Base-by-base conservation (phyloP, 75 land plant species). In the Sequoia sempervirens region DNA sequence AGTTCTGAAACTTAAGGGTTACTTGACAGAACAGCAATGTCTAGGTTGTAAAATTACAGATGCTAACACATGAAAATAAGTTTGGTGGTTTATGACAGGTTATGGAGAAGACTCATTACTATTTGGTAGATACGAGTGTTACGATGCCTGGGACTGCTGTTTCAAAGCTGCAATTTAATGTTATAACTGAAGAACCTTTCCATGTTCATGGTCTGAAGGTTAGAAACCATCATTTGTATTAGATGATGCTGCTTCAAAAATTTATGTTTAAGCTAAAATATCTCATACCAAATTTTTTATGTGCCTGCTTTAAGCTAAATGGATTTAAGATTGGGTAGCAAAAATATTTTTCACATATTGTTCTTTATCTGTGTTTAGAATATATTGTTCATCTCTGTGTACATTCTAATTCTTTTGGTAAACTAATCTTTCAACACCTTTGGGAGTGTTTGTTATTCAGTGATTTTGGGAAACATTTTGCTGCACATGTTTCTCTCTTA, bases 91-190 rank as follows among this genome's bases (percentile, higher is more conserved):
- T 40, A 82, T 82, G 75, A 9, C 88, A 97, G 99, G 98, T 97
- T 74, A 94, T 97, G 94, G 84, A 88, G 87, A 94, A 93, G 83
- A 96, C 98, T 37, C 99, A 97, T 82, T 96, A 94, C 76, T 97
- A 97, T 85, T 84, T 97, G 69, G 93, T 96, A 18, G 98, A 97
- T 84, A 92, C 96, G 82, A 96, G 94, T 82, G 94, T 89, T 34
- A 79, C 94, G 28, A 85, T 84, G 58, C 90, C 94, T 74, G 99
- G 98, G 38, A 94, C 98, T 80, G 98, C 98, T 52, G 99, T 96
- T 26, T 94, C 98, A 14, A 93, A 88, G 45, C 84, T 97, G 80
- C 89, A 96, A 82, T 97, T 97, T 81, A 87, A 96, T 64, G 88
- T 94, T 41, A 94, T 97, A 47, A 46, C 84, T 8, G 98, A 96